Percentiles rank a stretch among this genome's conserved stretches.
Evolutionary conservation across 805 yeast species (phyloP).

Genomic region (Lachancea sp.): DNA sequence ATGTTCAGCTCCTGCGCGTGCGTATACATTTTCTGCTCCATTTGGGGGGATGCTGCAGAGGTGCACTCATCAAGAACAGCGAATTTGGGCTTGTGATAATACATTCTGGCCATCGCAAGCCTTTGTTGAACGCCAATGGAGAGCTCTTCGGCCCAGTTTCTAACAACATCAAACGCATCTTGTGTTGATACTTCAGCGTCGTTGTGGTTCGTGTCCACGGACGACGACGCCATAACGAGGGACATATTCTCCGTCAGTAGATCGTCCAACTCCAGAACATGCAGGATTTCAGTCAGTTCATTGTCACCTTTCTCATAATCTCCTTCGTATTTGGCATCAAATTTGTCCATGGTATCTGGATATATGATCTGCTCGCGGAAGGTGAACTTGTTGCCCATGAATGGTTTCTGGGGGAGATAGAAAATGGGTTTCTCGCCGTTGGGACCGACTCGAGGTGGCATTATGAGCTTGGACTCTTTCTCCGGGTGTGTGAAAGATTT

Average conservation of each 20-base stretch:
- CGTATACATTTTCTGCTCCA: slow-evolving; percentile 83
- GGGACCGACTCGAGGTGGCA: slow-evolving; percentile 24
- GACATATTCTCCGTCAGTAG: slow-evolving; percentile 42
- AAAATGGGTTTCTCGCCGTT: slow-evolving; percentile 47
- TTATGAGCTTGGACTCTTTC: slow-evolving; percentile 38
- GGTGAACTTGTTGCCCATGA: slow-evolving; percentile 57
- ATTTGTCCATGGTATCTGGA: slow-evolving; percentile 66
- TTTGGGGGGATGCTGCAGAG: slow-evolving; percentile 83
- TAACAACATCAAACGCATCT: slow-evolving; percentile 59
- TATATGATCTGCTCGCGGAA: slow-evolving; percentile 84
- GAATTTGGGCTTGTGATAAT: slow-evolving; percentile 85
- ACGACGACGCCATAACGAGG: slow-evolving; percentile 23
- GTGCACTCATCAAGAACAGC: slow-evolving; percentile 96
- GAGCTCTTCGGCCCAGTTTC: slow-evolving; percentile 85
- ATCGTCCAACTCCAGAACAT: slow-evolving; percentile 53
- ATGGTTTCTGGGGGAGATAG: slow-evolving; percentile 89
- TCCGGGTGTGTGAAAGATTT: slow-evolving; percentile 55
- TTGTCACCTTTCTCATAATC: slow-evolving; percentile 34
- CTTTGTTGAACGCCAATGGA: slow-evolving; percentile 91
- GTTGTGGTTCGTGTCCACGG: slow-evolving; percentile 13
- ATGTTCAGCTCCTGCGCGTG: slow-evolving; percentile 76
- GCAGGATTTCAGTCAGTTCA: slow-evolving; percentile 48
- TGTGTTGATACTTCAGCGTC: slow-evolving; percentile 28
- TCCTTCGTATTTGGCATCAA: slow-evolving; percentile 32
- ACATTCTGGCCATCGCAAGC: slow-evolving; percentile 86